Conservation (phyloP, 129 eudicot species). For the Pseudognaphalium luteoalbum region DNA sequence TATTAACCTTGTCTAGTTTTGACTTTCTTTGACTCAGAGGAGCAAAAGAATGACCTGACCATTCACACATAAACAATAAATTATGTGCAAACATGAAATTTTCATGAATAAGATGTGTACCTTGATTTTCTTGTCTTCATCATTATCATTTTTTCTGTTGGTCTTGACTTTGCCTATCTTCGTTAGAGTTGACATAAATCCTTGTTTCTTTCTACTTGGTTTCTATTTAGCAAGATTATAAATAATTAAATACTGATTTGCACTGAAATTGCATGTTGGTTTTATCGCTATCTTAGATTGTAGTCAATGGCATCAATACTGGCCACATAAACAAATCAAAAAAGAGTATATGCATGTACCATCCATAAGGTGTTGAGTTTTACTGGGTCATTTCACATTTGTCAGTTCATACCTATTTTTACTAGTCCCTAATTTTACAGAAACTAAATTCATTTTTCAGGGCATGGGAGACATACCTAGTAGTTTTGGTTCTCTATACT, state of each 20-base stretch:
- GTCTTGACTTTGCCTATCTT: not conserved
- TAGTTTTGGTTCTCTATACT: conserved; percentile 65
- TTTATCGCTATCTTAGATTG: not conserved
- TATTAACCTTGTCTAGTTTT: conserved; percentile 1
- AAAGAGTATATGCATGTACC: conserved; percentile 4
- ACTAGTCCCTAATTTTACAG: conserved; percentile 3
- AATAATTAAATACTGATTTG: conserved; percentile 4
- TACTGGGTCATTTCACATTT: not conserved
- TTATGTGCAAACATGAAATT: not conserved
- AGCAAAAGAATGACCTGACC: conserved; percentile 21
- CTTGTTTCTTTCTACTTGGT: not conserved
- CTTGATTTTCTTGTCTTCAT: not conserved
- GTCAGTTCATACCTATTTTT: not conserved
- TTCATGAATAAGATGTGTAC: not conserved
- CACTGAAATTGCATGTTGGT: not conserved
- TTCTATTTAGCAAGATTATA: not conserved
- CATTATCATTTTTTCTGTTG: not conserved
- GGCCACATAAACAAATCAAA: conserved; percentile 9
- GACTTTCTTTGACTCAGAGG: conserved; percentile 23
- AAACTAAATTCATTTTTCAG: conserved; percentile 38
- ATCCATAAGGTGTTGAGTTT: conserved; percentile 16
- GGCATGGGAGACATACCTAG: conserved; percentile 76
- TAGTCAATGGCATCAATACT: conserved; percentile 13
- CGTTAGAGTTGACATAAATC: not conserved
- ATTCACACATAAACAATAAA: not conserved